phyloP scores from a whole-genome alignment of 2,329 filamentous ascomycete species.

The Alternaria hordeiaustralica region DNA sequence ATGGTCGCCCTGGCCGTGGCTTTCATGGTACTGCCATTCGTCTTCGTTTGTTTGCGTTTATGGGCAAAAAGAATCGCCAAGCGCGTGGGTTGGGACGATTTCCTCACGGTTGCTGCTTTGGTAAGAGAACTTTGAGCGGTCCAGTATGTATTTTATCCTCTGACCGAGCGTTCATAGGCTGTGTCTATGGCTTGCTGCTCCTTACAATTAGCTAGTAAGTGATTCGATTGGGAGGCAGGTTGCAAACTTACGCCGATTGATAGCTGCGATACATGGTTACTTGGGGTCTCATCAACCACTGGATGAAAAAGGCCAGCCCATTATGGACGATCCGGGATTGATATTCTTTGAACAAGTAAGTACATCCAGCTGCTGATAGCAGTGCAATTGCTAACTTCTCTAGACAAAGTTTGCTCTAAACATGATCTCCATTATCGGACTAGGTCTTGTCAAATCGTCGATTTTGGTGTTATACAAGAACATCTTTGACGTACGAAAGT shows the following conservation, averaged over 20 bases:
- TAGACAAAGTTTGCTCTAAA: conserved; percentile 38
- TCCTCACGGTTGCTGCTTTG: conserved; percentile 28
- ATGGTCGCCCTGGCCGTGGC: conserved; percentile 26
- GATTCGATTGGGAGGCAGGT: neutral
- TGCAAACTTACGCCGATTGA: neutral
- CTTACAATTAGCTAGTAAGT: conserved; percentile 29
- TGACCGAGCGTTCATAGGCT: conserved; percentile 13
- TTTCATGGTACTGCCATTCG: conserved; percentile 25
- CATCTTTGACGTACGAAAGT: conserved; percentile 33
- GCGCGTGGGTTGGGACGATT: conserved; percentile 30
- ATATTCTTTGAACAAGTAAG: conserved; percentile 32
- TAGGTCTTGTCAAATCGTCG: conserved; percentile 38
- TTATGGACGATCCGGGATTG: conserved; percentile 32
- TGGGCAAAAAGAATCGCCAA: conserved; percentile 30
- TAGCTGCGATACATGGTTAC: conserved; percentile 30
- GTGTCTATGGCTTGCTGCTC: conserved; percentile 28
- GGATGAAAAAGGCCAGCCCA: conserved; percentile 21
- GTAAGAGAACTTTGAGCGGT: conserved; percentile 15
- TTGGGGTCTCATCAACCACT: conserved; percentile 30
- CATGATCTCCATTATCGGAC: conserved; percentile 33
- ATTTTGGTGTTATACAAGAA: conserved; percentile 40
- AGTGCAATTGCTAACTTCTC: neutral
- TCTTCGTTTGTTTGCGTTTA: conserved; percentile 27
- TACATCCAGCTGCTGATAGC: too few species aligned
- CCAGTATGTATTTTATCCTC: neutral